phyloP scores from a whole-genome alignment of 352 stramenopile genomes.

The Phytophthora quininea region DNA sequence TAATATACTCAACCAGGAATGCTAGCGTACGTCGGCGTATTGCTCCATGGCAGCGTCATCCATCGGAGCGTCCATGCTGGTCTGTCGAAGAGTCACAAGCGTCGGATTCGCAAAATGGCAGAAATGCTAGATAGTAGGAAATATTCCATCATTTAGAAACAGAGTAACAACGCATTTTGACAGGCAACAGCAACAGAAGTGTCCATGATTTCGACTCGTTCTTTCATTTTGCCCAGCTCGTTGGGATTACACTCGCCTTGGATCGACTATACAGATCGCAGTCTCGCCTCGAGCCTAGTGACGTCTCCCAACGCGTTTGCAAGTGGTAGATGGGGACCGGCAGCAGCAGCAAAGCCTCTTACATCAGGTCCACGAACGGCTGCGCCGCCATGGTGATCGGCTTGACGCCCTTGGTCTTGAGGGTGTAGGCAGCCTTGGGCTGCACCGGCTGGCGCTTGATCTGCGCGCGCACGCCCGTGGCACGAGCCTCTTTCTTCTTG shows the following conservation, averaged over 20 bases:
- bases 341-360: conserved; percentile 55
- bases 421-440: conserved; percentile 96
- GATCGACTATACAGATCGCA: background rate
- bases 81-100: conserved; percentile 29
- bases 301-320: conserved; percentile 24
- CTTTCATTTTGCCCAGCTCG: conserved; percentile 44
- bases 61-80: conserved; percentile 36
- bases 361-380: conserved; percentile 99
- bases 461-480: conserved; percentile 88
- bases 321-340: conserved; percentile 6
- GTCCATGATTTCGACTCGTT: conserved; percentile 46
- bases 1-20: too few relatives aligned
- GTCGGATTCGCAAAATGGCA: conserved; percentile 21
- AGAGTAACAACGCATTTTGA: conserved; percentile 4
- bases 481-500: conserved; percentile 96
- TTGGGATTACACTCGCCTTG: conserved; percentile 29
- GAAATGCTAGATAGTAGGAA: background rate
- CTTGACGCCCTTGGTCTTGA: conserved; percentile 89
- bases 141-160: background rate
- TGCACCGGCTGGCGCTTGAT: conserved; percentile 96
- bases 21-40: conserved; percentile 63
- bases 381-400: conserved; percentile 98
- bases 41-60: conserved; percentile 71
- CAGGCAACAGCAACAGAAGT: conserved; percentile 15
- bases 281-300: conserved; percentile 9